Evolutionary conservation across 2,329 filamentous ascomycete species (phyloP).

Genomic region (Thermomyces lanuginosus): DNA sequence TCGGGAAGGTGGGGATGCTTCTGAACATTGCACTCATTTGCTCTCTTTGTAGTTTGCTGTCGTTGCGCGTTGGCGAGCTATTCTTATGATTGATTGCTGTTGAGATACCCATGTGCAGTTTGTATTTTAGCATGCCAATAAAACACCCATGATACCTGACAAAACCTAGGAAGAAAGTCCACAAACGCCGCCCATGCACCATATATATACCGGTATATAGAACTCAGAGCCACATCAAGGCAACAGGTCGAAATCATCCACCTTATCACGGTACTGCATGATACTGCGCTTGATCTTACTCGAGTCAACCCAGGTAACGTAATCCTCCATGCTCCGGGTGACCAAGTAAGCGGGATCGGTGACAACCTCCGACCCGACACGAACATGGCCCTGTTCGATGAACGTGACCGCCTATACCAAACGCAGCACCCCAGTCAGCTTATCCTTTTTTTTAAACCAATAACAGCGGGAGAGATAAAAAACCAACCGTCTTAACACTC

Average conservation of each 20-base stretch:
- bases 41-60: no score
- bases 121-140: no score
- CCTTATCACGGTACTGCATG: constrained; percentile 81
- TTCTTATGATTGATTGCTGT: no score
- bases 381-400: constrained; percentile 85
- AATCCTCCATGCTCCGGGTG: constrained; percentile 81
- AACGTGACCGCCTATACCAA: constrained; percentile 42
- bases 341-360: constrained; percentile 84
- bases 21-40: not conserved
- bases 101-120: no score
- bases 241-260: constrained; percentile 89
- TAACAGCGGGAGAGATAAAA: constrained; percentile 3
- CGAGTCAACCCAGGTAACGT: constrained; percentile 87
- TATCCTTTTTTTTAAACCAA: not conserved
- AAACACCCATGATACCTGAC: no score
- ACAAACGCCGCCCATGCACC: no score
- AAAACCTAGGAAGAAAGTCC: no score
- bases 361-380: constrained; percentile 77
- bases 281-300: constrained; percentile 97
- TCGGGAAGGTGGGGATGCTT: not conserved
- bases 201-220: no score
- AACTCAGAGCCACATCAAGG: constrained; percentile 18
- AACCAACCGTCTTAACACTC: constrained; percentile 57
- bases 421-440: constrained; percentile 1
- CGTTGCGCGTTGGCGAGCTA: no score